Evolutionary conservation across 2,329 filamentous ascomycete genomes (phyloP), one percentile per base, ranked within the genome.

Genomic region (Monilinia fructicola): DNA sequence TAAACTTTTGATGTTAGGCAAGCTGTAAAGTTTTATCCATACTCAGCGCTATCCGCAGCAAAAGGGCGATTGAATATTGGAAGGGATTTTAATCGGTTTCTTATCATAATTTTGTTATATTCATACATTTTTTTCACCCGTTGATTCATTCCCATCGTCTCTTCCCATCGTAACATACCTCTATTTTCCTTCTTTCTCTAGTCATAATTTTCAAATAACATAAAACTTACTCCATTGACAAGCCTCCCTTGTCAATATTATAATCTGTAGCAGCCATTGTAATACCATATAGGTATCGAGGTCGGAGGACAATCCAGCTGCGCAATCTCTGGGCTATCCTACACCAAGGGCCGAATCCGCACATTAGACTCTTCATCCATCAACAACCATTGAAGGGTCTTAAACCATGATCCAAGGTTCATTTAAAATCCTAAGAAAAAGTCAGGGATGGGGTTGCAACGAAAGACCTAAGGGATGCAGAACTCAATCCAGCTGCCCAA

Each of bases 401-500:
- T 28, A 7, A 35, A 26, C 14, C 16, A 31, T 35, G 4, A 38
- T 5, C 38, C 50, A 26, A 11, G 23, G 26, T 23, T 14, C 4
- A 4, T 18, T 2, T 26, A 23, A 4, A 18, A 50, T 21, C 14
- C 58, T 61, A 61, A 40, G 58, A 26, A 52, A 60, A 61, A 11
- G 7, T 50, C n/a, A 61, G 44, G 58, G 44, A 12, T 50, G 18
- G 31, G 58, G 35, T 35, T 23, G 23, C 23, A 54, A 44, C 52
- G 52, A 64, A 46, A 12, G 14, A 42, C 62, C 28, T 68, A 76
- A 31, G 86, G 87, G 71, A 90, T 88, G 76, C 87, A 90, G 76
- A 89, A 88, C 76, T 97, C 93, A 77, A 97, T 91, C 94, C 94
- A 98, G 73, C 87, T 91, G 68, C 91, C 91, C 56, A 97, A 82